A percentile compares a stretch with the other conserved stretches of the same genome.
Evolutionary conservation across 2,329 filamentous ascomycete genomes (phyloP).

Genomic region (Teratosphaeria epicoccoides): DNA sequence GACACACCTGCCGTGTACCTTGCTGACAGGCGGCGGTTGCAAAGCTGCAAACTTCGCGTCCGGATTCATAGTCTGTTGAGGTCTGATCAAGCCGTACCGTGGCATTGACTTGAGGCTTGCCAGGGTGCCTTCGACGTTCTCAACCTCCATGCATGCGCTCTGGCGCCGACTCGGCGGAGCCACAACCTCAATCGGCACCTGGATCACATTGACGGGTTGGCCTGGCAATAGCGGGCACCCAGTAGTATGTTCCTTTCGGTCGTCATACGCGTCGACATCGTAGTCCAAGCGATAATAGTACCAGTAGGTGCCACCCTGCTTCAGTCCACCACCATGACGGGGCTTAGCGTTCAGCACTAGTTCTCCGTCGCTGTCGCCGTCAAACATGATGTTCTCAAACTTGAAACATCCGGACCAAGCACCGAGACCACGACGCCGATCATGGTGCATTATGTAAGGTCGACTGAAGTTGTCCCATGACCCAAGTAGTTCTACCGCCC

Average conservation of each 20-base stretch:
- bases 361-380: slow-evolving; percentile 64
- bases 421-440: slow-evolving; percentile 59
- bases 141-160: slow-evolving; percentile 20
- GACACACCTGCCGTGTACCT: slow-evolving; percentile 20
- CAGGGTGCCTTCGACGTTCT: slow-evolving; percentile 13
- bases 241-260: slow-evolving; percentile 61
- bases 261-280: slow-evolving; percentile 65
- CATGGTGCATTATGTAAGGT: slow-evolving; percentile 70
- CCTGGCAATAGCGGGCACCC: slow-evolving; percentile 79
- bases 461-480: slow-evolving; percentile 92
- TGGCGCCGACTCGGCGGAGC: slow-evolving; percentile 16
- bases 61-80: slow-evolving; percentile 19
- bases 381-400: slow-evolving; percentile 76
- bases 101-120: slow-evolving; percentile 3
- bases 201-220: slow-evolving; percentile 74
- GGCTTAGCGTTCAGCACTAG: slow-evolving; percentile 40
- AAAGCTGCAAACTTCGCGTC: slow-evolving; percentile 17
- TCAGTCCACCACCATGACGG: slow-evolving; percentile 66
- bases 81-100: background rate
- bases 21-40: slow-evolving; percentile 21
- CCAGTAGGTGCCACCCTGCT: slow-evolving; percentile 89
- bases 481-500: slow-evolving; percentile 63
- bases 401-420: slow-evolving; percentile 82
- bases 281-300: slow-evolving; percentile 91
- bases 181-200: slow-evolving; percentile 57